Percentiles rank a stretch among this genome's conserved stretches.
These are phyloP conservation scores for Coniella lustricola DNA, from an alignment of 2,329 filamentous ascomycete genomes.

Conservation along the genomic window DNA sequence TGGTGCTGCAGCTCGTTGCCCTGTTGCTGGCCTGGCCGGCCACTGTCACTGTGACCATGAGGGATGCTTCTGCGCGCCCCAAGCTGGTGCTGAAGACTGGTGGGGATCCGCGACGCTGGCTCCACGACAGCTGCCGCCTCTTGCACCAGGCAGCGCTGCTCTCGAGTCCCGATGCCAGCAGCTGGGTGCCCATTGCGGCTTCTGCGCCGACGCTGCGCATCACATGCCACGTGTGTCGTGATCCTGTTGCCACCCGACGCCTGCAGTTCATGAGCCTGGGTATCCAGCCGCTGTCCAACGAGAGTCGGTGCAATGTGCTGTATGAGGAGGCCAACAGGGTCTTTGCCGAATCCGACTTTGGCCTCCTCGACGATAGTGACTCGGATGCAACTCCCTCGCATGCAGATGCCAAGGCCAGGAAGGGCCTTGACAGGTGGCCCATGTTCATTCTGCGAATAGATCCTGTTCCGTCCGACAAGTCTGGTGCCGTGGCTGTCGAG, in stretches of 20 bases:
- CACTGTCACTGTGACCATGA: conserved; percentile 50
- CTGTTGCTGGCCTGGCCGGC: conserved; percentile 64
- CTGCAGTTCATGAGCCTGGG: conserved; percentile 79
- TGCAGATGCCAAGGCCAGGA: conserved; percentile 48
- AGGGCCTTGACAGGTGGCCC: conserved; percentile 73
- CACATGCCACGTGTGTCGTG: conserved; percentile 62
- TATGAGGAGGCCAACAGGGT: conserved; percentile 73
- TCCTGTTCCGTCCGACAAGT: neutral
- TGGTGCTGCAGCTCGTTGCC: conserved; percentile 53
- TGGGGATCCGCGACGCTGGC: neutral
- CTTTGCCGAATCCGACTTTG: conserved; percentile 74
- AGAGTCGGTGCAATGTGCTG: conserved; percentile 54
- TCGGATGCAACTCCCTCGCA: conserved; percentile 32
- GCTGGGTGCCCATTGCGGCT: conserved; percentile 68
- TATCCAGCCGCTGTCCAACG: conserved; percentile 54
- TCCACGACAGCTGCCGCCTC: conserved; percentile 29
- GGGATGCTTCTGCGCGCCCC: conserved; percentile 38
- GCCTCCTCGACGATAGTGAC: conserved; percentile 39
- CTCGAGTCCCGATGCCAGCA: conserved; percentile 39
- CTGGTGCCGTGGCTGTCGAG: conserved; percentile 24
- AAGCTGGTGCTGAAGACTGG: conserved; percentile 28
- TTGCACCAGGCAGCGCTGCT: conserved; percentile 61
- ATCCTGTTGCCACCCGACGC: conserved; percentile 63
- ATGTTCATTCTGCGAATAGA: conserved; percentile 78
- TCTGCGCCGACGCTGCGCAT: conserved; percentile 55